Evolutionary conservation across 257 asterid species (phyloP).

Genomic region (Scutellaria baicalensis): DNA sequence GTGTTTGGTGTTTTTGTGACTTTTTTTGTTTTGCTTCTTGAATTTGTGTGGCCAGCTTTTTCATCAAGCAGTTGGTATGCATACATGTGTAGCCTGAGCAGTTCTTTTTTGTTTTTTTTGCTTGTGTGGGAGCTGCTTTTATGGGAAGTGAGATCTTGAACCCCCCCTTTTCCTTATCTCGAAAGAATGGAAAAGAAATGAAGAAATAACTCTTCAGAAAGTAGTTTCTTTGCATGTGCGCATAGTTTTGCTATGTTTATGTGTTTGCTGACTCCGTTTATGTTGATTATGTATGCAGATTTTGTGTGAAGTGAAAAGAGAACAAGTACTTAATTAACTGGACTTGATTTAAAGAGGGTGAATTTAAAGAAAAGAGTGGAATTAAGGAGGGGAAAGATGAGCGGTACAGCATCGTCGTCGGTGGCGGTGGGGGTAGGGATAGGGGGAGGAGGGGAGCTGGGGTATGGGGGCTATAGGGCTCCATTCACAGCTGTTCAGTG

Average conservation of each 20-base stretch:
- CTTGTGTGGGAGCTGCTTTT: slow-evolving; percentile 17
- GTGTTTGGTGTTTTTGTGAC: slow-evolving; percentile 5
- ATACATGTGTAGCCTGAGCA: slow-evolving; percentile 16
- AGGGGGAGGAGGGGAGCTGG: slow-evolving; percentile 47
- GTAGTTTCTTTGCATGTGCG: slow-evolving; percentile 15
- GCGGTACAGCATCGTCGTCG: slow-evolving; percentile 51
- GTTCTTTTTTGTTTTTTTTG: not conserved
- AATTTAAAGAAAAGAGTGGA: not conserved
- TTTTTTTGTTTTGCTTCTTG: slow-evolving; percentile 4
- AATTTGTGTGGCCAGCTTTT: slow-evolving; percentile 25
- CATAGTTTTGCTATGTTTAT: slow-evolving; percentile 4
- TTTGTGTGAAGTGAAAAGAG: slow-evolving; percentile 22
- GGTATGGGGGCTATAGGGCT: slow-evolving; percentile 56
- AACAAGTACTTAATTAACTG: slow-evolving; percentile 3
- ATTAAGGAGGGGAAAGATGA: slow-evolving; percentile 31
- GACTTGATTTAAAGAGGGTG: slow-evolving; percentile 20
- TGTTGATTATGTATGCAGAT: slow-evolving; percentile 42
- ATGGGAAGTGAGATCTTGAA: slow-evolving; percentile 15
- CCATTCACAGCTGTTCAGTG: slow-evolving; percentile 91
- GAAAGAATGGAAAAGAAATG: not conserved
- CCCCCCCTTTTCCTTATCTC: not conserved
- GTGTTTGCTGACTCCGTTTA: slow-evolving; percentile 17
- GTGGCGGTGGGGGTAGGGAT: slow-evolving; percentile 34
- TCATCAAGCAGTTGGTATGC: slow-evolving; percentile 13
- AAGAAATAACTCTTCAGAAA: not conserved